Evolutionary conservation across 495 filamentous ascomycete species (phyloP), one percentile per base, ranked within the genome.

Genomic region (Talaromyces borbonicus): DNA sequence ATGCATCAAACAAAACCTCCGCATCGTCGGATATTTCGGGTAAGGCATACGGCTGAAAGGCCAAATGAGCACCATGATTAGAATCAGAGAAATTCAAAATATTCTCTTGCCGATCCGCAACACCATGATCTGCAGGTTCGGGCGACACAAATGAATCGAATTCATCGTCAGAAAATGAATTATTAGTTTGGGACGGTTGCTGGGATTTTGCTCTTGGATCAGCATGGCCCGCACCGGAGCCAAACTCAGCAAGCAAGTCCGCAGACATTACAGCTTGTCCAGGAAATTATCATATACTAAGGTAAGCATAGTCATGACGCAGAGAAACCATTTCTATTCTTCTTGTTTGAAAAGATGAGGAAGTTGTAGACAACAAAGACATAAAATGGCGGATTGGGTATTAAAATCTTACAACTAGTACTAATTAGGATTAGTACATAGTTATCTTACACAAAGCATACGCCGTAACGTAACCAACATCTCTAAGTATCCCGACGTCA

Each of bases 171-270:
- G 30, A 48, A 12, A 35, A 24, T 32, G 38, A 24, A 49, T 31
- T 12, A 7, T 29, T 22, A 1, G 25, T 3, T 24, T 26, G 24
- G n/a, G 20, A 19, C 33, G 35, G 44, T n/a, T 15, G 20, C 9
- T 38, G 20, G 15, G 30, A 1, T 23, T 22, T 24, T 7, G 14
- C 35, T 14, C 12, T 18, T 2, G 20, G 11, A 23, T 24, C 14
- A 18, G 27, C 5, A 18, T 15, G 19, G 43, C 22, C 18, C 33
- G 51, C 20, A 22, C 53, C 53, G 49, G 52, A 52, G 29, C 79
- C 81, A 52, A 89, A 89, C 40, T 78, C 80, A 40, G 83, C 81
- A 29, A 84, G 77, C 27, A 89, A 72, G 52, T 87, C 84, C 41
- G 81, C 77, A 33, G 84, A 89, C 84, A 89, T 89, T 14, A 19